These are phyloP conservation scores for Salix koriyanagi DNA, from an alignment of 345 rosid species.

Conservation along the genomic window DNA sequence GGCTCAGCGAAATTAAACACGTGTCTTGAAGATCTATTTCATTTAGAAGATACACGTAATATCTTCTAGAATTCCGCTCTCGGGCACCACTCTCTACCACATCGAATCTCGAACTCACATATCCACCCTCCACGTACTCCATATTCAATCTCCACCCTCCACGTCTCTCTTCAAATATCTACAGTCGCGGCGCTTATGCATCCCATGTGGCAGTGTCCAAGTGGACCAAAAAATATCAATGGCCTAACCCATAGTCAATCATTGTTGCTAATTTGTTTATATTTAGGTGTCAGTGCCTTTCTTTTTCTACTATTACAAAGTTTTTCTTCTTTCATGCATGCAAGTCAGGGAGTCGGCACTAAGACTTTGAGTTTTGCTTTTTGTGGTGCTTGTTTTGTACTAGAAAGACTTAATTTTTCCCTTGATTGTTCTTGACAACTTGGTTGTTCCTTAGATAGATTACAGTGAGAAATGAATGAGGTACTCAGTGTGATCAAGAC, in stretches of 20 bases:
- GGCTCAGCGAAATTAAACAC: slow-evolving; percentile 1
- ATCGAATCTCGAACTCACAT: slow-evolving; percentile 7
- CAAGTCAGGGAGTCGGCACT: slow-evolving; percentile 2
- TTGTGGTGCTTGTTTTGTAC: background rate
- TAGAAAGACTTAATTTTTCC: background rate
- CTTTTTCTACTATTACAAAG: background rate
- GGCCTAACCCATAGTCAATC: slow-evolving; percentile 8
- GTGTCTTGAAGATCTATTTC: slow-evolving; percentile 8
- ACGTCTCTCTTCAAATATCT: slow-evolving; percentile 12
- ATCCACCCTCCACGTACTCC: slow-evolving; percentile 40
- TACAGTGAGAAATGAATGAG: slow-evolving; percentile 15
- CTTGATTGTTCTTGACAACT: background rate
- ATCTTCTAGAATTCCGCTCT: slow-evolving; percentile 9
- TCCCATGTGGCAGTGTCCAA: slow-evolving; percentile 38
- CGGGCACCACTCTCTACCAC: slow-evolving; percentile 12
- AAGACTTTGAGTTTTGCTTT: background rate
- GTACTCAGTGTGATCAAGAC: slow-evolving; percentile 11
- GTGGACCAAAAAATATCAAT: slow-evolving; percentile 9
- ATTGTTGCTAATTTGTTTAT: background rate
- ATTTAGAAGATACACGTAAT: slow-evolving; percentile 18
- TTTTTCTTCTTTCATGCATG: slow-evolving; percentile 17
- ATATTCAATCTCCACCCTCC: slow-evolving; percentile 16
- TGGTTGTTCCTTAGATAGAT: background rate
- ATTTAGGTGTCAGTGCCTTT: background rate
- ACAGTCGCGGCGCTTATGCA: slow-evolving; percentile 4